Evolutionary conservation across 1,139 yeast genomes (phyloP).

Genomic region (Pichia sorboxylosa): DNA sequence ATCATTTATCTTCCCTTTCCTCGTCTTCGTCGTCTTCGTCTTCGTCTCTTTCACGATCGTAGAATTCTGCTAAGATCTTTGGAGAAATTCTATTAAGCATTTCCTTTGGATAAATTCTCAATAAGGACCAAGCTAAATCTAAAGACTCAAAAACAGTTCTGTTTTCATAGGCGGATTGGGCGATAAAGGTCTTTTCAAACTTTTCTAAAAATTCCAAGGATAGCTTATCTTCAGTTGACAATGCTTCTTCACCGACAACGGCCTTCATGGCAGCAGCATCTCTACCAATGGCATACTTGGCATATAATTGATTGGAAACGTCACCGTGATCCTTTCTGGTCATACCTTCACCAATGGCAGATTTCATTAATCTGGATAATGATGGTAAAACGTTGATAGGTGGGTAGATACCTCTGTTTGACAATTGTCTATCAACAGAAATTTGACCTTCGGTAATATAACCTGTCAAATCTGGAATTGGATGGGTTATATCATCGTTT

Average conservation of each 20-base stretch:
- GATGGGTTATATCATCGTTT: slow-evolving; percentile 98
- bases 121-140: slow-evolving; percentile 95
- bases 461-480: slow-evolving; percentile 99
- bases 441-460: slow-evolving; percentile 99
- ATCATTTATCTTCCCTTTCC: slow-evolving; percentile 8
- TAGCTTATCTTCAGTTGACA: slow-evolving; percentile 92
- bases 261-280: slow-evolving; percentile 99
- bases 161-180: slow-evolving; percentile 94
- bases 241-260: slow-evolving; percentile 99
- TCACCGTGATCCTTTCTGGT: slow-evolving; percentile 99
- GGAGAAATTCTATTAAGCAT: slow-evolving; percentile 97
- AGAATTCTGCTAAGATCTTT: slow-evolving; percentile 87
- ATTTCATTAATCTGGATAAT: slow-evolving; percentile 94
- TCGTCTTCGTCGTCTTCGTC: slow-evolving; percentile 37
- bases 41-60: slow-evolving; percentile 72
- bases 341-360: slow-evolving; percentile 99
- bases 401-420: slow-evolving; percentile 95
- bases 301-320: slow-evolving; percentile 96
- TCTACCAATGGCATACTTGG: slow-evolving; percentile 98
- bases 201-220: slow-evolving; percentile 95
- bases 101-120: slow-evolving; percentile 98
- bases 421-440: slow-evolving; percentile 89
- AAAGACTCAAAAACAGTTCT: slow-evolving; percentile 89
- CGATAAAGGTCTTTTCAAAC: slow-evolving; percentile 87
- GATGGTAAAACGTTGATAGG: slow-evolving; percentile 98